Evolutionary conservation across 2,329 filamentous ascomycete species (phyloP).

Genomic region (Botrytis cinerea): DNA sequence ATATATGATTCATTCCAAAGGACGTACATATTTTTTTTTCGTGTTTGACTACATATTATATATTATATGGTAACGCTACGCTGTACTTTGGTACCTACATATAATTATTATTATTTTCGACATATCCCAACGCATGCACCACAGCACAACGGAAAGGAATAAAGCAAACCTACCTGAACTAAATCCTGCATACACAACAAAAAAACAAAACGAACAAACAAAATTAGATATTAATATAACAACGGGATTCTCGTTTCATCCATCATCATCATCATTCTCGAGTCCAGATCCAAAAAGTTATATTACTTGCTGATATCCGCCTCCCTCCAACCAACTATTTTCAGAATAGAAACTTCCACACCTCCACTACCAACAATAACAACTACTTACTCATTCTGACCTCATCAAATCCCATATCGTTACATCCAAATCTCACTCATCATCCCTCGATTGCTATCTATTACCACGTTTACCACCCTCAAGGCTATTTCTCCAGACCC

Average conservation of each 20-base stretch:
- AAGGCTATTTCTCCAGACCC: slow-evolving; percentile 19
- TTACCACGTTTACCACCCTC: background rate
- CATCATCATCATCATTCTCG: slow-evolving; percentile 2
- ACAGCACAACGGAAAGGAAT: slow-evolving; percentile 12
- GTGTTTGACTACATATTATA: slow-evolving; percentile 8
- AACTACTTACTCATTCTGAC: slow-evolving; percentile 8
- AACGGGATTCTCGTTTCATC: slow-evolving; percentile 16
- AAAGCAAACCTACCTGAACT: slow-evolving; percentile 4
- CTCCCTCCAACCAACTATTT: slow-evolving; percentile 7
- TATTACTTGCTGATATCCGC: slow-evolving; percentile 16
- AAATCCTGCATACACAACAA: slow-evolving; percentile 6
- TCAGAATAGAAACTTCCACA: background rate
- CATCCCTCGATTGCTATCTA: slow-evolving; percentile 4
- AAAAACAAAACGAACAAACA: background rate
- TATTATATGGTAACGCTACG: background rate
- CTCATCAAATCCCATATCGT: slow-evolving; percentile 15
- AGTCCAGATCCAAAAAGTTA: background rate
- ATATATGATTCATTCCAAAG: slow-evolving; percentile 22
- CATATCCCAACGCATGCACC: slow-evolving; percentile 19
- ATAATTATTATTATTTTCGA: background rate
- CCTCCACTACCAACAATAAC: background rate
- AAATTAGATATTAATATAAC: slow-evolving; percentile 14
- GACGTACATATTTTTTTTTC: background rate
- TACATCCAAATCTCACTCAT: slow-evolving; percentile 17
- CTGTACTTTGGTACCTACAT: slow-evolving; percentile 10